Evolutionary conservation across 2,329 filamentous ascomycete genomes (phyloP).

Genomic region (Gnomoniopsis sp.): DNA sequence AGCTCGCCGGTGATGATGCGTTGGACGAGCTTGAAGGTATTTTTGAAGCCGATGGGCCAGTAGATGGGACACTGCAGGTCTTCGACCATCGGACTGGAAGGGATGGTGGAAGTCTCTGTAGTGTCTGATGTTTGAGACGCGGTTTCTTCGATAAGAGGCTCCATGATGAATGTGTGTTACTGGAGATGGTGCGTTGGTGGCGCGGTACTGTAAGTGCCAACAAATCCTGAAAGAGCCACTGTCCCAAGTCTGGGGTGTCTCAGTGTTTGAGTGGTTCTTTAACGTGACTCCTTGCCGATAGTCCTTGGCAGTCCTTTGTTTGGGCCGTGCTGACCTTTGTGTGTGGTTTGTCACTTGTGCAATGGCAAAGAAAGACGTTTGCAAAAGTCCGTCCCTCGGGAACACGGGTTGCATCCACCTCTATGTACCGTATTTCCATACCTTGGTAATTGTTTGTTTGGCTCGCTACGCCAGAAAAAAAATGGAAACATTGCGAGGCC

Average conservation of each 20-base stretch:
- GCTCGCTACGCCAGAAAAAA: too few species aligned
- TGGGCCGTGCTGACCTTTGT: too few species aligned
- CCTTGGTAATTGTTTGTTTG: too few species aligned
- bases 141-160: slow-evolving; percentile 6
- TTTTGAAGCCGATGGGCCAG: slow-evolving; percentile 19
- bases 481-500: too few species aligned
- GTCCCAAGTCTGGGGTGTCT: neutral
- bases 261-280: neutral
- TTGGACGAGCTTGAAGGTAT: slow-evolving; percentile 22
- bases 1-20: slow-evolving; percentile 26
- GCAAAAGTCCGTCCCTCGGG: too few species aligned
- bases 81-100: slow-evolving; percentile 9
- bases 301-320: too few species aligned
- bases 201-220: neutral
- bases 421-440: too few species aligned
- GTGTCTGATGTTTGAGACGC: slow-evolving; percentile 2
- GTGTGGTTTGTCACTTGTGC: too few species aligned
- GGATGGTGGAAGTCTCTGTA: neutral
- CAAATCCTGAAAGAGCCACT: neutral
- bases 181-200: neutral
- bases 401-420: too few species aligned
- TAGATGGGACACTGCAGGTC: slow-evolving; percentile 15
- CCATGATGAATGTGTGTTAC: neutral
- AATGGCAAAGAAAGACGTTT: too few species aligned
- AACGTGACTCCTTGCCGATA: too few species aligned